Conservation (phyloP, 108 stramenopile genomes). For the Fistulifera pelliculosa region DNA sequence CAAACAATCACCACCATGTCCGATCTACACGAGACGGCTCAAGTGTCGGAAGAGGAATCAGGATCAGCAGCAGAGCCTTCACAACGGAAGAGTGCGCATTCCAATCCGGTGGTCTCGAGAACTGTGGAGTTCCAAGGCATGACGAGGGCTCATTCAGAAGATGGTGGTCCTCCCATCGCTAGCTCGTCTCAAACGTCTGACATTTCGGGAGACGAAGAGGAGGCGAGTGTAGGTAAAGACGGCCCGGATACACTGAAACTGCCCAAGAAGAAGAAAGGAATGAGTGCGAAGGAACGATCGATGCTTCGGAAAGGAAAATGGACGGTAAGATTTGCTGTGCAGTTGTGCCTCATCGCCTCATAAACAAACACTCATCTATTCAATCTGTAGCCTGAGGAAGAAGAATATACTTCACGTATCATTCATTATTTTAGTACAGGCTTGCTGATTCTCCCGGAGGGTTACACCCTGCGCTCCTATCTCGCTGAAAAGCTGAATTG, state of each 20-base stretch:
- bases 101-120: no score
- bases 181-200: not conserved
- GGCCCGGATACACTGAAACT: not conserved
- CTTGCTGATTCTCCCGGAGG: slow-evolving; percentile 82
- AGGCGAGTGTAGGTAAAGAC: not conserved
- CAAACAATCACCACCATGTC: no score
- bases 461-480: slow-evolving; percentile 84
- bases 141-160: no score
- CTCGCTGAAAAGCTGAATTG: slow-evolving; percentile 94
- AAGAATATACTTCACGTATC: slow-evolving; percentile 84
- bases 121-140: no score
- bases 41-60: no score
- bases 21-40: no score
- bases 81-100: no score
- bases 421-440: slow-evolving; percentile 90
- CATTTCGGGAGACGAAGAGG: slow-evolving; percentile 1
- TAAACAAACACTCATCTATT: slow-evolving; percentile 5
- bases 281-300: slow-evolving; percentile 6
- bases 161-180: no score
- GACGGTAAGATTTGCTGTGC: slow-evolving; percentile 43
- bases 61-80: no score
- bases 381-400: slow-evolving; percentile 63
- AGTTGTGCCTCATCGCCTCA: not conserved
- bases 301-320: slow-evolving; percentile 72
- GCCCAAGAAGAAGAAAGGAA: not conserved